Conservation (phyloP, 768 basidiomycete species). For the Suillus americanus region DNA sequence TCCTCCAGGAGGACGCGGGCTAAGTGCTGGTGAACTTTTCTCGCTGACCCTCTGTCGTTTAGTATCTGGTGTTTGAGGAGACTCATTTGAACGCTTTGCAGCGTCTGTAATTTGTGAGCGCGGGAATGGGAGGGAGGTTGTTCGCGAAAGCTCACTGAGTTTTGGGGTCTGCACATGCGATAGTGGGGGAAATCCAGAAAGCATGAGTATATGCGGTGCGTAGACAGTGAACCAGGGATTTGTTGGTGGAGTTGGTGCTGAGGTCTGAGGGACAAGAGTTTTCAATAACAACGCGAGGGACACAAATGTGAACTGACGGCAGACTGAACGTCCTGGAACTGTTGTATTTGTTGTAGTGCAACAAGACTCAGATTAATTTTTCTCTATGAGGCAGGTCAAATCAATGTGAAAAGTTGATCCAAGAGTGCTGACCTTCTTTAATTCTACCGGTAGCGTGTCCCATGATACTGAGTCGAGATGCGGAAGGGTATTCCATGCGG, state of each 20-base stretch:
- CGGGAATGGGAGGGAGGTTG: not conserved
- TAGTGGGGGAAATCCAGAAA: constrained; percentile 46
- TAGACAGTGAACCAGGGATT: constrained; percentile 58
- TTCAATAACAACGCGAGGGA: not conserved
- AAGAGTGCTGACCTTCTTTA: constrained; percentile 52
- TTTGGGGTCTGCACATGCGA: constrained; percentile 20
- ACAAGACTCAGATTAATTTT: constrained; percentile 59
- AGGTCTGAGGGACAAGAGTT: constrained; percentile 27
- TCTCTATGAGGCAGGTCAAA: constrained; percentile 40
- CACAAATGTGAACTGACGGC: constrained; percentile 36
- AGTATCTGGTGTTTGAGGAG: constrained; percentile 40
- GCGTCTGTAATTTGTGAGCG: constrained; percentile 23
- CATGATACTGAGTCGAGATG: constrained; percentile 53
- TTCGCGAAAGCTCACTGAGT: constrained; percentile 30
- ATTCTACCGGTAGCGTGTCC: constrained; percentile 58
- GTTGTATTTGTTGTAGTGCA: constrained; percentile 42
- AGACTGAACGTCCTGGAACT: constrained; percentile 51
- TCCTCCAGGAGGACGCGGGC: constrained; percentile 1
- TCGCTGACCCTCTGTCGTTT: constrained; percentile 37
- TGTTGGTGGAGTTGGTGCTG: constrained; percentile 34
- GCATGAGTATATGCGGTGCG: constrained; percentile 42
- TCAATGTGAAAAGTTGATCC: not conserved
- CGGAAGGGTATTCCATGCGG: constrained; percentile 51
- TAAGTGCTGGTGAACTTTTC: constrained; percentile 1
- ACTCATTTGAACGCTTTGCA: constrained; percentile 46